Evolutionary conservation across 306 rosid genomes (phyloP).

Genomic region (Arachis hypogaea): DNA sequence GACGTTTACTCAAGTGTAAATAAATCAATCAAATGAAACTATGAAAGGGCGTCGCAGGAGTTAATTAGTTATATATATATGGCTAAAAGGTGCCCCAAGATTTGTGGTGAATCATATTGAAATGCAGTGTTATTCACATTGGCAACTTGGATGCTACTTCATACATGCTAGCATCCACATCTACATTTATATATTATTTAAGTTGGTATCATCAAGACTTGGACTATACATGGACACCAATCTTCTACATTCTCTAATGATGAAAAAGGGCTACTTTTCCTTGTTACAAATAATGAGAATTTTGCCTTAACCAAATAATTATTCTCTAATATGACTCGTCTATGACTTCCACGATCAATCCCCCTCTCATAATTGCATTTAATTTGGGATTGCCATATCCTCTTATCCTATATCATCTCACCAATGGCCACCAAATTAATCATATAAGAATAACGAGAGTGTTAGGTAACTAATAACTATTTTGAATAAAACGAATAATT

Average conservation of each 20-base stretch:
- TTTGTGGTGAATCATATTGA: background rate
- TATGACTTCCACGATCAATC: background rate
- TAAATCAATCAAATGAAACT: background rate
- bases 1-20: background rate
- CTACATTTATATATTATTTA: background rate
- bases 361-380: background rate
- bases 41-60: background rate
- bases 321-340: background rate
- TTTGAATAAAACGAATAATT: no score
- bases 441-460: background rate
- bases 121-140: background rate
- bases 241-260: background rate
- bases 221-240: background rate
- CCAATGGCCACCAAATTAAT: background rate
- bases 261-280: background rate
- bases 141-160: background rate
- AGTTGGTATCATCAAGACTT: background rate
- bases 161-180: background rate
- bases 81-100: background rate
- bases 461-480: no score
- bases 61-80: background rate
- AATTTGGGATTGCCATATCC: background rate
- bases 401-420: background rate
- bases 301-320: background rate
- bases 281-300: background rate